Base-by-base conservation (phyloP, 2,329 filamentous ascomycete genomes). In the Bipolaris oryzae region DNA sequence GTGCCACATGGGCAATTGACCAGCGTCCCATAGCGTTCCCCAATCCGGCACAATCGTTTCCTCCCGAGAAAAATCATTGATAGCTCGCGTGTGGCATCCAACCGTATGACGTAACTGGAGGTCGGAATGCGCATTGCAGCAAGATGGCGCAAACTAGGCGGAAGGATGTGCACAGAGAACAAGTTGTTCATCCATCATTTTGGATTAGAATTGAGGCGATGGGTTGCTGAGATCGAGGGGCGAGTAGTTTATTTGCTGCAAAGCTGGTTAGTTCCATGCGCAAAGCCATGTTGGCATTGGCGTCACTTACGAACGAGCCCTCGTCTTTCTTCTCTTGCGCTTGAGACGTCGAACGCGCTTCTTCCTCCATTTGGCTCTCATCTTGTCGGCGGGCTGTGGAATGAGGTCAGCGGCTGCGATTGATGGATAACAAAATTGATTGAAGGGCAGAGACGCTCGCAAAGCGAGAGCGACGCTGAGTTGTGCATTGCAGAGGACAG, bases 261-360 rank as follows among this genome's bases (percentile, higher is more conserved):
- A 39, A 7, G 13, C 21, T 15, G 61, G 60, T 67, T 53, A 69
- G 64, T 46, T 11, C 31, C n/a, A 11, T 20, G 11, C 10, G 37
- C 20, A 15, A 20, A 31, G 33, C 38, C 10, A 21, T 31, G 18
- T 28, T 25, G 45, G 11, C 31, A 11, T 39, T 39, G 55, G 28
- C 38, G 64, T 20, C 7, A 82, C 92, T 87, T 87, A 98, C 95
- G 89, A 93, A 85, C 95, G 85, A 77, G 94, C 95, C 81, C 95
- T 89, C 85, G 95, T 96, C 94, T 99, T 99, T 92, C 95, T 96
- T 86, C 95, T 92, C 93, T 99, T 99, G 81, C 93, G 90, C 90
- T 98, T 98, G 82, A 99, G 92, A 83, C 95, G 89, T 78, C 95
- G 88, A 84, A 96, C 93, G 82, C 95, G 88, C 94, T 99, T 99